These are phyloP conservation scores for Ichthyophonus hoferi DNA, from an alignment of 208 protist genomes.

Conservation along the genomic window DNA sequence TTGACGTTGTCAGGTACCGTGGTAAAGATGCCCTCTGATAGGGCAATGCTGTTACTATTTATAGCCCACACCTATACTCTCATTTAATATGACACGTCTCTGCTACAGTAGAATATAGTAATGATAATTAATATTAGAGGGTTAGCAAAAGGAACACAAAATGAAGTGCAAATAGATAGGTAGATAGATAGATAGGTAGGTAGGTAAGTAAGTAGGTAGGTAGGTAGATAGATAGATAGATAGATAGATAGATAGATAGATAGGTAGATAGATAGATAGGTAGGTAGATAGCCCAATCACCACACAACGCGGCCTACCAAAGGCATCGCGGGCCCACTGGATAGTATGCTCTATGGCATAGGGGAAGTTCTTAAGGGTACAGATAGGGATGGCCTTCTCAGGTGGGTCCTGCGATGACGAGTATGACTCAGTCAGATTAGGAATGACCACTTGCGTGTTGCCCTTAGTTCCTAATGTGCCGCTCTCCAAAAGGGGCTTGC, in stretches of 20 bases:
- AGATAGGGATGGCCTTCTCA: constrained; percentile 96
- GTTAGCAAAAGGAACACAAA: background rate
- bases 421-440: constrained; percentile 93
- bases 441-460: constrained; percentile 82
- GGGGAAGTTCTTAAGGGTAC: constrained; percentile 99
- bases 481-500: constrained; percentile 90
- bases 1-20: constrained; percentile 58
- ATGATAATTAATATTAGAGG: no score
- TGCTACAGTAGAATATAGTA: no score
- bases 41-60: no score
- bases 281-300: background rate
- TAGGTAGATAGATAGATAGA: background rate
- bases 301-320: no score
- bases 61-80: no score
- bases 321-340: constrained; percentile 45
- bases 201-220: background rate
- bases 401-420: constrained; percentile 89
- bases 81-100: no score
- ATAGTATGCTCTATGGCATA: constrained; percentile 76
- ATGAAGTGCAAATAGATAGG: background rate
- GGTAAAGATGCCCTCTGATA: constrained; percentile 67
- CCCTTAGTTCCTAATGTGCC: constrained; percentile 98
- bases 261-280: background rate
- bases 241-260: background rate
- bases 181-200: background rate